Conservation (phyloP, 2,329 filamentous ascomycete genomes). For the Cordyceps pruinosa region DNA sequence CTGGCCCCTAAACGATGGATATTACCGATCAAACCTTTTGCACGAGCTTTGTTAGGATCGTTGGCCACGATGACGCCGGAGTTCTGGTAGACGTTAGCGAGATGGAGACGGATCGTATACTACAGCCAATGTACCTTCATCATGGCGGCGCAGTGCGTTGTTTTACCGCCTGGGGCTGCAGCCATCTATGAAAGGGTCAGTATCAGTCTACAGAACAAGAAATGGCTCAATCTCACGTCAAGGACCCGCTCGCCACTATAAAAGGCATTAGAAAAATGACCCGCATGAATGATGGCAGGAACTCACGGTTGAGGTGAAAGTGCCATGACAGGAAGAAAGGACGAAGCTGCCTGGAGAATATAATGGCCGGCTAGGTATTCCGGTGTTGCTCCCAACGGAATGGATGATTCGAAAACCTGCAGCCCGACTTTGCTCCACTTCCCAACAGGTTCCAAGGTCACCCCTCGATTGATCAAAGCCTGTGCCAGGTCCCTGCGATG, state of each 20-base stretch:
- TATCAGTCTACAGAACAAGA: neutral
- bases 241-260: slow-evolving; percentile 63
- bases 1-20: slow-evolving; percentile 89
- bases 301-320: slow-evolving; percentile 79
- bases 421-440: slow-evolving; percentile 99
- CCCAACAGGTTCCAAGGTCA: slow-evolving; percentile 91
- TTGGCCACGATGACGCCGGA: slow-evolving; percentile 94
- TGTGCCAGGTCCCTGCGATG: slow-evolving; percentile 77
- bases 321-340: slow-evolving; percentile 96
- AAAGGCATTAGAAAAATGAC: neutral
- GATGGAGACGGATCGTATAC: neutral
- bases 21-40: slow-evolving; percentile 97
- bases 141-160: slow-evolving; percentile 88
- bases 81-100: slow-evolving; percentile 42
- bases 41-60: slow-evolving; percentile 86
- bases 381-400: slow-evolving; percentile 85
- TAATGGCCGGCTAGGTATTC: slow-evolving; percentile 98
- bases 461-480: slow-evolving; percentile 88
- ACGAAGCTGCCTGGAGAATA: slow-evolving; percentile 93
- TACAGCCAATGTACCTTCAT: slow-evolving; percentile 51
- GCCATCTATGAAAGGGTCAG: slow-evolving; percentile 52
- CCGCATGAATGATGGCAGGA: neutral
- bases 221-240: slow-evolving; percentile 42
- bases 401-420: slow-evolving; percentile 86
- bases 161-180: slow-evolving; percentile 91